Evolutionary conservation across 176 grass and related monocot genomes (phyloP).

Genomic region (Triticum timopheevii): DNA sequence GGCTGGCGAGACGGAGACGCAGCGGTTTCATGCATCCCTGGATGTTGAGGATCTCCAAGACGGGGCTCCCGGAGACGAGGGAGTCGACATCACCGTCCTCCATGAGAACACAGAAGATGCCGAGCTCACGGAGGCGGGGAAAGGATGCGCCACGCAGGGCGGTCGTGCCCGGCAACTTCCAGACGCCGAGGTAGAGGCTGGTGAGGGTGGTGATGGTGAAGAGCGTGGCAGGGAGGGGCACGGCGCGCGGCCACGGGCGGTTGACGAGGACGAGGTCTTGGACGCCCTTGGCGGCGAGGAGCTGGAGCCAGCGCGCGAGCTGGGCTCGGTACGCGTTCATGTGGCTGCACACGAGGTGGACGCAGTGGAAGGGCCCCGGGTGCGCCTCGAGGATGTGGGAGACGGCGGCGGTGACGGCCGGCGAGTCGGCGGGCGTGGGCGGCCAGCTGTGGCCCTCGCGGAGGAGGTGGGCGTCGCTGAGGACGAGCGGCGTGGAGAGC

Average conservation of each 20-base stretch:
- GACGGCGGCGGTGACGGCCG: background rate
- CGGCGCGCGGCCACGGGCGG: too few relatives aligned
- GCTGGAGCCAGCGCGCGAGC: too few relatives aligned
- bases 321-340: background rate
- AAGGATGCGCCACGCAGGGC: background rate
- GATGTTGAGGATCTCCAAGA: too few relatives aligned
- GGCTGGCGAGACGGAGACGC: too few relatives aligned
- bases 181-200: too few relatives aligned
- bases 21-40: too few relatives aligned
- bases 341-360: background rate
- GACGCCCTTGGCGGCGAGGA: background rate
- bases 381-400: background rate
- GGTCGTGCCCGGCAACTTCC: background rate
- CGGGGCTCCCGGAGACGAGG: too few relatives aligned
- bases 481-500: background rate
- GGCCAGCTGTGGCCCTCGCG: background rate
- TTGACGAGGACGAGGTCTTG: too few relatives aligned
- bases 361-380: background rate
- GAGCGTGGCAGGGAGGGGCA: background rate
- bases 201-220: background rate
- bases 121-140: background rate
- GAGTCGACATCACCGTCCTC: too few relatives aligned
- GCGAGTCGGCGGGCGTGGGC: background rate
- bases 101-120: background rate
- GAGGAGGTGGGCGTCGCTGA: background rate